Evolutionary conservation across 192 early-diverging fungal species (phyloP), one percentile per base, ranked within the genome.

Genomic region (Coemansia sp.): DNA sequence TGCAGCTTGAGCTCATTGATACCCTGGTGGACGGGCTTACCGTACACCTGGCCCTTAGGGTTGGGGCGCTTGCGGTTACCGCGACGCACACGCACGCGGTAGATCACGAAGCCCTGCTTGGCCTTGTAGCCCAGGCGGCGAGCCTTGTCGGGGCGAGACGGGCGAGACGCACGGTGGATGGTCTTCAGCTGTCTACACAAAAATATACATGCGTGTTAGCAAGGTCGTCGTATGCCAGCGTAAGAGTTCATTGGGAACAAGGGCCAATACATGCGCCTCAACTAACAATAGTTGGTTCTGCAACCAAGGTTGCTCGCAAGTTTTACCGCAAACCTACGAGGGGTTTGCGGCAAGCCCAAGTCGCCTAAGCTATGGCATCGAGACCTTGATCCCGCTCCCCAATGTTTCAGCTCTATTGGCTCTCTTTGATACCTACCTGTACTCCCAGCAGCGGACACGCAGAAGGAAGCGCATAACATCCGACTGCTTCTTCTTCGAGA

Each of bases 41-140:
- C 97, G 86, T 91, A 99, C 68, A 94, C 94, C 69, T 90, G 89
- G 86, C 97, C 97, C 93, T 98, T 98, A 85, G 88, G 90, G 73
- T 91, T 93, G 61, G 91, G 92, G 80, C 96, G 85, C 88, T 99
- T 99, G 84, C 97, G 94, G 84, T 90, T 88, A 87, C 97, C 97
- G 85, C 97, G 94, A 79, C 97, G 94, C 62, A 99, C 93, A 81
- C 97, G 94, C 77, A 99, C 88, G 75, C 95, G 92, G 92, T 99
- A 99, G 86, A 99, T 89, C 67, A 99, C 94, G 82, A 90, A 99
- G 76, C 97, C 97, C 86, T 98, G 97, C 90, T 99, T 99, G 86
- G 97, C 97, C 85, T 98, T 98, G 93, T 99, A 99, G 65, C 97
- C 97, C 51, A 99, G 86, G 83, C 97, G 94, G 84, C 97, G 94